These are phyloP conservation scores for Baorangia bicolor DNA, from an alignment of 768 basidiomycete species.

Conservation along the genomic window DNA sequence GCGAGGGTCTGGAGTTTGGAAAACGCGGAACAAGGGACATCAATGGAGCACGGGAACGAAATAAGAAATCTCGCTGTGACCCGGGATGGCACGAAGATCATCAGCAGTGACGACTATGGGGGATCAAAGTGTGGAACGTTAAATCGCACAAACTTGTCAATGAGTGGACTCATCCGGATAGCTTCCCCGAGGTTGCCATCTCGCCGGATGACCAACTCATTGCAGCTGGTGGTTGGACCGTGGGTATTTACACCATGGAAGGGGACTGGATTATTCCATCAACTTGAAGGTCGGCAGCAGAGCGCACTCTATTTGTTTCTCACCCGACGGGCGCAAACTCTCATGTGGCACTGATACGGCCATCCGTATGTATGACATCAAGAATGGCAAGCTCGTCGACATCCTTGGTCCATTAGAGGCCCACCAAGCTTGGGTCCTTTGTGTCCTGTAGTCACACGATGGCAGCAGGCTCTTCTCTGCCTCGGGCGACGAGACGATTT, in stretches of 20 bases:
- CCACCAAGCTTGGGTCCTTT: too few species aligned
- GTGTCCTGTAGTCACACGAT: too few species aligned
- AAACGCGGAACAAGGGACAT: too few species aligned
- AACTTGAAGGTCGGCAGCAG: neutral
- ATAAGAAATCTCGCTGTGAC: too few species aligned
- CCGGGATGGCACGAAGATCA: neutral
- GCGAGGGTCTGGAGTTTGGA: too few species aligned
- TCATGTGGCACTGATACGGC: neutral
- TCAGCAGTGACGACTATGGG: neutral
- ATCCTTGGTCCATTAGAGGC: too few species aligned
- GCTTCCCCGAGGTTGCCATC: too few species aligned
- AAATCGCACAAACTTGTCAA: neutral
- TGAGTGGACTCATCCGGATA: neutral
- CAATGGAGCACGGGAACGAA: too few species aligned
- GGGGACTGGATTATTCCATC: neutral
- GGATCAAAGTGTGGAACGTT: neutral
- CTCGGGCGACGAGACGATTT: neutral
- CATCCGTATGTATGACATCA: neutral
- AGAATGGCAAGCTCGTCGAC: too few species aligned
- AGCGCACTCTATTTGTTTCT: neutral
- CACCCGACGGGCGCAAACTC: conserved; percentile 2
- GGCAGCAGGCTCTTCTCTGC: too few species aligned
- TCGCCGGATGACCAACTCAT: neutral
- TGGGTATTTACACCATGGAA: neutral
- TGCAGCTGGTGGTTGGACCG: neutral